phyloP scores from a whole-genome alignment of 2,329 filamentous ascomycete genomes.

The Fusarium gaditjirri region DNA sequence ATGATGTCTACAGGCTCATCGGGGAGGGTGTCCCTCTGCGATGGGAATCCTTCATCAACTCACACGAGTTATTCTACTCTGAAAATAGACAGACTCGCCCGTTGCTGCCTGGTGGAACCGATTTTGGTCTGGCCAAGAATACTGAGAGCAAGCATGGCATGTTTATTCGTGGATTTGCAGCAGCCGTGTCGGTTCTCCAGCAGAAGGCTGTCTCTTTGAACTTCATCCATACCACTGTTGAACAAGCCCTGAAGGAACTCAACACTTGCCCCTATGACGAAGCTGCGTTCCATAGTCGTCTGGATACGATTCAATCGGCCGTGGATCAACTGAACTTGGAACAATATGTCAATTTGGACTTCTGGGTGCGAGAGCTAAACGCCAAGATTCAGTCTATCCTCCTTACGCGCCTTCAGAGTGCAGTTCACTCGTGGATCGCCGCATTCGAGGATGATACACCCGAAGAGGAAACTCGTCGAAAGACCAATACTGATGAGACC shows the following conservation, averaged over 20 bases:
- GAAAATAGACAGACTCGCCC: conserved; percentile 59
- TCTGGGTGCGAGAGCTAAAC: conserved; percentile 92
- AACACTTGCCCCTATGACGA: conserved; percentile 85
- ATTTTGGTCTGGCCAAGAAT: conserved; percentile 61
- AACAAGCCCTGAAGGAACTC: conserved; percentile 85
- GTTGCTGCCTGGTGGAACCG: conserved; percentile 51
- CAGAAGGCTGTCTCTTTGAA: conserved; percentile 83
- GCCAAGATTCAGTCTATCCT: conserved; percentile 83
- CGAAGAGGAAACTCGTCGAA: conserved; percentile 65
- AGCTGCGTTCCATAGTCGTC: conserved; percentile 79
- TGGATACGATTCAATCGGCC: conserved; percentile 88
- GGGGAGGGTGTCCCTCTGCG: conserved; percentile 87
- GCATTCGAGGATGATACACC: conserved; percentile 76
- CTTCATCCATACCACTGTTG: conserved; percentile 81
- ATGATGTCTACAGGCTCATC: conserved; percentile 86
- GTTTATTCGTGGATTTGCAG: conserved; percentile 93
- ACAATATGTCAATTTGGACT: conserved; percentile 91
- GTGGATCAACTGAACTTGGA: conserved; percentile 97
- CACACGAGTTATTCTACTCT: conserved; percentile 84
- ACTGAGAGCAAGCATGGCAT: conserved; percentile 94
- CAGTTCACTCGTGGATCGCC: conserved; percentile 87
- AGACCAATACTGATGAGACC: conserved; percentile 56
- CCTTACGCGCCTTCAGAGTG: conserved; percentile 82
- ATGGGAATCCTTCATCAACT: conserved; percentile 98
- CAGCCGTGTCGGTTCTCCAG: conserved; percentile 87